These are phyloP conservation scores for Amyloporia xantha DNA, from an alignment of 768 basidiomycete species.

Conservation along the genomic window DNA sequence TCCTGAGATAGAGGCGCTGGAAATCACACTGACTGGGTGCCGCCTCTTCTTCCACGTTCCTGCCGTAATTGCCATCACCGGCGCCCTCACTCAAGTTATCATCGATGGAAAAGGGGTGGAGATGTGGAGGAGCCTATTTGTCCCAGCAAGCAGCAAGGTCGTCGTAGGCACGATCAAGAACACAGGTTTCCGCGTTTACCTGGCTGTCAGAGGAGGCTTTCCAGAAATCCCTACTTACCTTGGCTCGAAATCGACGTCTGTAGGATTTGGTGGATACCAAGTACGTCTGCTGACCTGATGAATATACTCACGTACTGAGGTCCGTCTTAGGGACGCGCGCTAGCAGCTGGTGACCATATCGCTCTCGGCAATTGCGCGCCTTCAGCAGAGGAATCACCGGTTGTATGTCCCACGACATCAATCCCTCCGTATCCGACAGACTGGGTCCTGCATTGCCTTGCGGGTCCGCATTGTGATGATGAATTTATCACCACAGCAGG, in stretches of 20 bases:
- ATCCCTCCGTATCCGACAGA: constrained; percentile 40
- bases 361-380: constrained; percentile 30
- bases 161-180: constrained; percentile 28
- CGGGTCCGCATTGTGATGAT: constrained; percentile 58
- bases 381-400: constrained; percentile 9
- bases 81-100: constrained; percentile 37
- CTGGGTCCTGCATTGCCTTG: constrained; percentile 48
- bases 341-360: constrained; percentile 46
- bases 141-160: constrained; percentile 40
- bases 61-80: constrained; percentile 50
- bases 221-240: constrained; percentile 50
- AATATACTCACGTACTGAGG: no score
- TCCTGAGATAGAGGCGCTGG: constrained; percentile 44
- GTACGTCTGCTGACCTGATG: no score
- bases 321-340: constrained; percentile 39
- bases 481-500: constrained; percentile 47
- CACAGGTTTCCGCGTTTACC: constrained; percentile 46
- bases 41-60: constrained; percentile 43
- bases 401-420: constrained; percentile 22
- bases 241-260: constrained; percentile 59
- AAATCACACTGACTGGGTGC: constrained; percentile 42
- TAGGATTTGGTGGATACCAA: constrained; percentile 57
- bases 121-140: constrained; percentile 44
- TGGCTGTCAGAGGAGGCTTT: constrained; percentile 55
- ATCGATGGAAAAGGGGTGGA: constrained; percentile 32